A percentile compares a stretch with the other conserved stretches of the same genome.
Conservation (phyloP, 345 rosid species). For the Odontarrhena argentea region DNA sequence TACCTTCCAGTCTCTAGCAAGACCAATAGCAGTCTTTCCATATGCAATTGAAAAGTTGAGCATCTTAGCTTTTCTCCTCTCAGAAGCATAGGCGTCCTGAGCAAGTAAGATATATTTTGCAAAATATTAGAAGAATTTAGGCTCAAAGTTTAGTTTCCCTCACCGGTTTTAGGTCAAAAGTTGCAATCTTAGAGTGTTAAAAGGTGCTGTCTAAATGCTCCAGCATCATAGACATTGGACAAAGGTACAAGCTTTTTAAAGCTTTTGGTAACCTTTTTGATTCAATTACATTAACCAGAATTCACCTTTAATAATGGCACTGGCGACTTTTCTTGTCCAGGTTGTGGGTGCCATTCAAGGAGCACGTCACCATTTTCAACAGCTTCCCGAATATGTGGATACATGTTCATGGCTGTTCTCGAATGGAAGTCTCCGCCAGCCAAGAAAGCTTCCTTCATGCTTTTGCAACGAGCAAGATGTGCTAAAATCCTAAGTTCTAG, state of each 20-base stretch:
- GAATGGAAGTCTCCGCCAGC: slow-evolving; percentile 99
- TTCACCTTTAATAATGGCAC: slow-evolving; percentile 91
- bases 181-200: no score
- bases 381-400: slow-evolving; percentile 83
- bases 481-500: slow-evolving; percentile 98
- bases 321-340: slow-evolving; percentile 92
- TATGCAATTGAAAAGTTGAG: slow-evolving; percentile 98
- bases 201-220: no score
- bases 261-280: slow-evolving; percentile 24
- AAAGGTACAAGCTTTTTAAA: slow-evolving; percentile 30
- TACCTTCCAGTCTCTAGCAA: slow-evolving; percentile 98
- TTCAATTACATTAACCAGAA: not conserved
- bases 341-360: slow-evolving; percentile 94
- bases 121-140: slow-evolving; percentile 18
- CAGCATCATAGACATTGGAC: no score
- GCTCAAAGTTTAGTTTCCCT: slow-evolving; percentile 1
- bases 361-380: slow-evolving; percentile 67
- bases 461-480: slow-evolving; percentile 85
- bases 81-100: slow-evolving; percentile 83
- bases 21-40: slow-evolving; percentile 88
- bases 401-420: slow-evolving; percentile 98
- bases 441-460: slow-evolving; percentile 95
- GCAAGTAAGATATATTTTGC: slow-evolving; percentile 16
- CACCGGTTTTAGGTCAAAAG: not conserved
- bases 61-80: slow-evolving; percentile 94